Evolutionary conservation across 2,329 filamentous ascomycete genomes (phyloP).

Genomic region (Hypoxylon sp.): DNA sequence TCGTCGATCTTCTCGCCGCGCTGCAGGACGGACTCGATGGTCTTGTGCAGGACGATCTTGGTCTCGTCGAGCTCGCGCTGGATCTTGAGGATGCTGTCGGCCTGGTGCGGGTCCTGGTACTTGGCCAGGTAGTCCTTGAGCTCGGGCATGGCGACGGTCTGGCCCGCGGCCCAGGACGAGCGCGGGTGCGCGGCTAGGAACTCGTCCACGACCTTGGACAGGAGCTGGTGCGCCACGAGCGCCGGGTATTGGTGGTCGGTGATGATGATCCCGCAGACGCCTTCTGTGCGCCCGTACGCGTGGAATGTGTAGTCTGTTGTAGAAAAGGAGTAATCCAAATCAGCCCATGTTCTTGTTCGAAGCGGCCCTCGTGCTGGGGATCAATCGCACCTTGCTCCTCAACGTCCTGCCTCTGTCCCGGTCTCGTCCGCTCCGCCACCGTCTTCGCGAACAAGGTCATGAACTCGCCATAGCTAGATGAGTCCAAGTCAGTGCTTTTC

Average conservation of each 20-base stretch:
- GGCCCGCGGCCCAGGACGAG: slow-evolving; percentile 71
- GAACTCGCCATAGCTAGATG: slow-evolving; percentile 67
- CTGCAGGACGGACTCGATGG: slow-evolving; percentile 88
- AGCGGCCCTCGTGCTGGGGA: slow-evolving; percentile 11
- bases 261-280: slow-evolving; percentile 81
- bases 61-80: slow-evolving; percentile 97
- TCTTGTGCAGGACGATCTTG: slow-evolving; percentile 97
- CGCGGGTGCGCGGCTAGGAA: slow-evolving; percentile 83
- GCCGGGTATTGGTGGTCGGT: slow-evolving; percentile 80
- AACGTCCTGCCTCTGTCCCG: slow-evolving; percentile 86
- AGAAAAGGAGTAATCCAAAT: background rate
- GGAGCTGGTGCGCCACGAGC: slow-evolving; percentile 85
- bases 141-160: slow-evolving; percentile 73
- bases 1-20: slow-evolving; percentile 97
- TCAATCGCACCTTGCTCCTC: slow-evolving; percentile 77
- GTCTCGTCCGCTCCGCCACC: slow-evolving; percentile 84
- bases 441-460: slow-evolving; percentile 89
- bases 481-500: slow-evolving; percentile 33
- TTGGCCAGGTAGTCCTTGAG: slow-evolving; percentile 79
- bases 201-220: slow-evolving; percentile 89
- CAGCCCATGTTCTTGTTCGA: slow-evolving; percentile 20
- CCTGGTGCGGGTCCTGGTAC: slow-evolving; percentile 89
- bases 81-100: slow-evolving; percentile 94
- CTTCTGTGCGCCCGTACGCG: slow-evolving; percentile 80
- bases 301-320: slow-evolving; percentile 77